Percentiles rank a stretch among this genome's conserved stretches.
phyloP scores from a whole-genome alignment of 306 rosid species.

The Quillaja saponaria region DNA sequence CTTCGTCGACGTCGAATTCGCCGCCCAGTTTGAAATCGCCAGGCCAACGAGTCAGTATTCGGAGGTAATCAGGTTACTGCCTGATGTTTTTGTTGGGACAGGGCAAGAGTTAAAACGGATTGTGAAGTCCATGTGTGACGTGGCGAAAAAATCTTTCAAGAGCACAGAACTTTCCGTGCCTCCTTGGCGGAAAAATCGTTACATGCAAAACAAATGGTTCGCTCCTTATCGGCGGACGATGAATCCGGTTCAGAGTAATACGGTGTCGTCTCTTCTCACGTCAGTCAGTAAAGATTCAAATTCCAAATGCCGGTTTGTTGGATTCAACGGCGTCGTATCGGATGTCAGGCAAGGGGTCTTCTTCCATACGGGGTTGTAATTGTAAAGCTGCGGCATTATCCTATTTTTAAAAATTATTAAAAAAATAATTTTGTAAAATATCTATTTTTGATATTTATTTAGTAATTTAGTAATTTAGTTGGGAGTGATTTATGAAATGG shows the following conservation, averaged over 20 bases:
- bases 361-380: constrained; percentile 40
- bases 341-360: constrained; percentile 27
- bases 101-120: constrained; percentile 59
- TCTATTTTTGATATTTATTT: too few species aligned
- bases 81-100: constrained; percentile 49
- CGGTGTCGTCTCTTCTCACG: neutral
- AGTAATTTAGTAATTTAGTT: neutral
- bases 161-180: constrained; percentile 55
- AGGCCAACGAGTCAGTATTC: constrained; percentile 52
- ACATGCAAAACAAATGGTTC: constrained; percentile 82
- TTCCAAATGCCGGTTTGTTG: constrained; percentile 50
- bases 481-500: neutral
- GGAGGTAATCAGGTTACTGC: constrained; percentile 42
- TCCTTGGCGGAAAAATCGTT: constrained; percentile 84
- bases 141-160: constrained; percentile 57
- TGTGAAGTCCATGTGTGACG: constrained; percentile 51
- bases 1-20: constrained; percentile 63
- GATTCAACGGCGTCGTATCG: constrained; percentile 48
- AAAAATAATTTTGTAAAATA: too few species aligned
- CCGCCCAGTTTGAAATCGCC: constrained; percentile 59
- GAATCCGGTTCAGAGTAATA: constrained; percentile 48
- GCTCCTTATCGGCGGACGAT: constrained; percentile 60
- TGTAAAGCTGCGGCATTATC: neutral
- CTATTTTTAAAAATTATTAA: too few species aligned
- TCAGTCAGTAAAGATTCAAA: neutral